Percentiles rank a stretch among this genome's conserved stretches.
These are phyloP conservation scores for Calonectria leucothoes DNA, from an alignment of 2,329 filamentous ascomycete genomes.

Conservation along the genomic window DNA sequence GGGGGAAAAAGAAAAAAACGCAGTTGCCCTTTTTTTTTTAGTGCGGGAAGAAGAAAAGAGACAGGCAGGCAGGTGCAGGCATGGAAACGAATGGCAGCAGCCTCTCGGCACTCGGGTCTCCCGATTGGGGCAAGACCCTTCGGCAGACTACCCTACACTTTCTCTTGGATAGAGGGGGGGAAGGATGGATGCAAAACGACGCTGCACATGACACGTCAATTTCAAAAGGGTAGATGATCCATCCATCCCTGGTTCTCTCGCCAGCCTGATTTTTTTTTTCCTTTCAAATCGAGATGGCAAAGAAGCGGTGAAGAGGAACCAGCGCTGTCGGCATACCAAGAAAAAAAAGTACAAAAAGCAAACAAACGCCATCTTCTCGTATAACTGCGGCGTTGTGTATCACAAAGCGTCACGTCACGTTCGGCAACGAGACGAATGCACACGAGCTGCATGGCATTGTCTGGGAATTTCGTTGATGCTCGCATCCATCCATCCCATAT, in stretches of 20 bases:
- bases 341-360: background rate
- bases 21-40: background rate
- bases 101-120: background rate
- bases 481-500: too few species aligned
- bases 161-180: background rate
- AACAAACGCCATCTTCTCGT: background rate
- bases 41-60: background rate
- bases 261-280: background rate
- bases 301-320: background rate
- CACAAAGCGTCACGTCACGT: background rate
- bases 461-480: background rate
- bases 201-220: background rate
- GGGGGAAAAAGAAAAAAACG: background rate
- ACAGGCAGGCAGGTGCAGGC: too few species aligned
- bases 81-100: too few species aligned
- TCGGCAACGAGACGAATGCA: background rate
- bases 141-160: background rate
- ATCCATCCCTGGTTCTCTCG: too few species aligned
- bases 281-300: background rate
- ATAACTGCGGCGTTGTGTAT: background rate
- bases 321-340: background rate
- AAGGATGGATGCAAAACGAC: background rate
- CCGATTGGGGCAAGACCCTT: background rate
- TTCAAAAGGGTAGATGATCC: background rate
- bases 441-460: background rate